Base-by-base conservation (phyloP, 2,329 filamentous ascomycete species). In the Pseudocercospora eumusae region DNA sequence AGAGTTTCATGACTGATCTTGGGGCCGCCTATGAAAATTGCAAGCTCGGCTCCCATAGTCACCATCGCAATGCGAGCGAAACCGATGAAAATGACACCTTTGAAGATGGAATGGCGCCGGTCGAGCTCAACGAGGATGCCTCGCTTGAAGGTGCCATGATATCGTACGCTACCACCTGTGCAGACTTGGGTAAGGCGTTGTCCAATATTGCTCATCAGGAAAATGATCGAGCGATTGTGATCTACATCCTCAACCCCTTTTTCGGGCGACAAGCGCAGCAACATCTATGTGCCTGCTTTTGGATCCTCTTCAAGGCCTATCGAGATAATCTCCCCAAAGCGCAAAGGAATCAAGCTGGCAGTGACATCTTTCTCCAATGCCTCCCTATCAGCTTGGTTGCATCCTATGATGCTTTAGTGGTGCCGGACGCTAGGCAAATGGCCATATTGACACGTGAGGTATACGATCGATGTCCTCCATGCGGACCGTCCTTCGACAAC, bases 241-340 rank as follows among this genome's bases (percentile, higher is more conserved):
- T 95, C 15, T 93, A 91, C 72, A 87, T 92, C 69, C 79, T 93
- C 40, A 91, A 93, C 74, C 85, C 86, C 0, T 86, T 89, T 2
- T 56, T 60, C 78, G 59, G 57, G 57, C 28, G 25, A 11, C 8
- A 56, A 49, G 63, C 63, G 9, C 33, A 36, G 21, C 91, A 70
- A 82, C 87, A 92, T 64, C 84, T 91, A 1, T 93, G 90, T 70
- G 82, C 85, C 10, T 86, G 88, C 10, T 93, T 93, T 72, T 88
- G 90, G 74, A 81, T 84, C 42, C 84, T 93, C 4, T 90, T 88
- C 67, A 86, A 90, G 64, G 77, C 83, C 3, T 90, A 89, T 69
- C 82, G 81, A 21, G 73, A 84, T 23, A 82, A 84, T 42, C 83
- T 93, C 7, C 88, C 88, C 64, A 86, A 90, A 63, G 76, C 82